Evolutionary conservation across 1,139 yeast genomes (phyloP).

Genomic region (Nakaseomyces delphensis): DNA sequence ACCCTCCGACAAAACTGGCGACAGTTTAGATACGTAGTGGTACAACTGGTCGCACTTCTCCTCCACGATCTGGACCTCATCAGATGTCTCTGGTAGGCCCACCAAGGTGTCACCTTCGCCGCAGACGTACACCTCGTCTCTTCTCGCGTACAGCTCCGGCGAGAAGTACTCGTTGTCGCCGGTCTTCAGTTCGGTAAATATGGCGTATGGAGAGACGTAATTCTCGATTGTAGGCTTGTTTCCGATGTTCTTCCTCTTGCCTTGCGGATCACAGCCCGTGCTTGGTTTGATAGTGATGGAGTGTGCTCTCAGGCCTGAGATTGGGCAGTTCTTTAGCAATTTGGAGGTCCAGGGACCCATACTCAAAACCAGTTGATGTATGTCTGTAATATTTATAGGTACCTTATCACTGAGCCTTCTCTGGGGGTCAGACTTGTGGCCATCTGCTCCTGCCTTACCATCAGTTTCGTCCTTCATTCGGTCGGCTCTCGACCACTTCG

Average conservation of each 20-base stretch:
- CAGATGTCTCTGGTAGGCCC: slow-evolving; percentile 88
- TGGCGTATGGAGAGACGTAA: slow-evolving; percentile 82
- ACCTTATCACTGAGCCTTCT: slow-evolving; percentile 9
- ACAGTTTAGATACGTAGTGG: slow-evolving; percentile 69
- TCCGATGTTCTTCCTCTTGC: slow-evolving; percentile 3
- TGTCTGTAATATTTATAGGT: slow-evolving; percentile 38
- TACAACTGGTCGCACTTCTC: slow-evolving; percentile 85
- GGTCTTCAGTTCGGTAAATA: slow-evolving; percentile 80
- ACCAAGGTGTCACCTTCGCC: slow-evolving; percentile 94
- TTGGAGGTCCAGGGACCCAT: slow-evolving; percentile 97
- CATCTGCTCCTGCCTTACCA: background rate
- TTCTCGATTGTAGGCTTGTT: slow-evolving; percentile 13
- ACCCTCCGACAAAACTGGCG: slow-evolving; percentile 65
- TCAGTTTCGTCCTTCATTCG: slow-evolving; percentile 34
- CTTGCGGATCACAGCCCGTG: slow-evolving; percentile 3
- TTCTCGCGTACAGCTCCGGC: slow-evolving; percentile 92
- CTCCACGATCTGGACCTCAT: slow-evolving; percentile 81
- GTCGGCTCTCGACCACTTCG: slow-evolving; percentile 29
- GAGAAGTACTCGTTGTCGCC: slow-evolving; percentile 59
- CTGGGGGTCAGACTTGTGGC: slow-evolving; percentile 11
- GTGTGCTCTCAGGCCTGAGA: slow-evolving; percentile 86
- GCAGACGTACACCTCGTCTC: slow-evolving; percentile 92
- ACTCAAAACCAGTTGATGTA: slow-evolving; percentile 71
- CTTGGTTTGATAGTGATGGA: slow-evolving; percentile 86
- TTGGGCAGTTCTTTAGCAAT: slow-evolving; percentile 83